Evolutionary conservation across 306 rosid genomes (phyloP).

Genomic region (Cucumis hystrix): DNA sequence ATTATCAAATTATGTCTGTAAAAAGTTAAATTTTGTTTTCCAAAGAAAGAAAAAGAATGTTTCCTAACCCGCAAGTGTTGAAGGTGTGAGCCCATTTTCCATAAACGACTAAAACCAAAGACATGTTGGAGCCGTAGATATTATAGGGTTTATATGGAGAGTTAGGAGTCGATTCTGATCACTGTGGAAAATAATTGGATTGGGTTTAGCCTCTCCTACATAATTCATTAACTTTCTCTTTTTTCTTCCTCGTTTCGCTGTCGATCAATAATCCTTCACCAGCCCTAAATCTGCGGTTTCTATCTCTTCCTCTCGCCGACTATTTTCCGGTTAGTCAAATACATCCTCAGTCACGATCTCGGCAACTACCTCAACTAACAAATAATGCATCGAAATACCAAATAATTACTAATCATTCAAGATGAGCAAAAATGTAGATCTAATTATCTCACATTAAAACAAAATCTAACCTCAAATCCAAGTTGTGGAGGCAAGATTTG

Average conservation of each 20-base stretch:
- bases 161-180: neutral
- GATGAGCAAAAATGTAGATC: too few species aligned
- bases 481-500: too few species aligned
- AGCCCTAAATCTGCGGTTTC: neutral
- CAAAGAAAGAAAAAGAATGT: too few species aligned
- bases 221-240: neutral
- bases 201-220: neutral
- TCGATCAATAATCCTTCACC: neutral
- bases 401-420: too few species aligned
- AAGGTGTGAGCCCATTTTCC: neutral
- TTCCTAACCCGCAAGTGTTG: too few species aligned
- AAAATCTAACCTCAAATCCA: too few species aligned
- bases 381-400: too few species aligned
- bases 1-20: too few species aligned
- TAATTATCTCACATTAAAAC: too few species aligned
- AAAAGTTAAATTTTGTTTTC: too few species aligned
- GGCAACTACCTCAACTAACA: neutral
- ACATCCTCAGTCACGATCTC: neutral
- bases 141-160: neutral
- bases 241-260: neutral
- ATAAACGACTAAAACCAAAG: neutral
- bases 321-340: neutral
- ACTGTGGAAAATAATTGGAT: neutral
- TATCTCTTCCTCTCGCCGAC: neutral
- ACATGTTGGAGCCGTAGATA: neutral